These are phyloP conservation scores for Picea abies DNA, from an alignment of 83 land plant species.

Conservation along the genomic window DNA sequence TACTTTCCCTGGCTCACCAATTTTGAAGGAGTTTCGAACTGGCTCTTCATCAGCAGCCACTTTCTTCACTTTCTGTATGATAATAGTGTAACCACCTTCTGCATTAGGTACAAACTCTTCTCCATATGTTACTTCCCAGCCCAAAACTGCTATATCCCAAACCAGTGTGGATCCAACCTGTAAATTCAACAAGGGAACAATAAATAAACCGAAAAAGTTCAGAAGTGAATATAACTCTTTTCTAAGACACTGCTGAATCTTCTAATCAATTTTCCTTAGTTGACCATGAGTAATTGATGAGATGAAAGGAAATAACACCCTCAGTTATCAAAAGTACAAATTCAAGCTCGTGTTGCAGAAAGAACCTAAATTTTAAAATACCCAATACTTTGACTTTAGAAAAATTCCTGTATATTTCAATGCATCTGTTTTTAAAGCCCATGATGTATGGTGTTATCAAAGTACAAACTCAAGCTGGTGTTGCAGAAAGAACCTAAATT, in stretches of 20 bases:
- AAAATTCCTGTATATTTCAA: not conserved
- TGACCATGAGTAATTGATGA: not conserved
- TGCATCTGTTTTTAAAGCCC: not conserved
- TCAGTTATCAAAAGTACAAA: not conserved
- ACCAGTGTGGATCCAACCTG: slow-evolving; percentile 28
- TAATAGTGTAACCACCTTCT: slow-evolving; percentile 54
- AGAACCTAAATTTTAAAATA: not conserved
- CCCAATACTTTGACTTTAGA: not conserved
- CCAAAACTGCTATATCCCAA: slow-evolving; percentile 68
- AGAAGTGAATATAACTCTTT: not conserved
- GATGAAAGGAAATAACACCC: not conserved
- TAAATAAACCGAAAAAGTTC: not conserved
- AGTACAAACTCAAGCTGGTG: not conserved
- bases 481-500: too few relatives aligned
- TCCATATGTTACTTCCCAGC: slow-evolving; percentile 65
- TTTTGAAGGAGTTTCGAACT: slow-evolving; percentile 39
- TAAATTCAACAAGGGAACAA: slow-evolving; percentile 13
- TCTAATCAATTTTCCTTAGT: not conserved
- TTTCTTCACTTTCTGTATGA: slow-evolving; percentile 56
- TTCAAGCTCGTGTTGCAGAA: not conserved
- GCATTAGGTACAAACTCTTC: slow-evolving; percentile 67
- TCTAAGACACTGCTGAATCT: not conserved
- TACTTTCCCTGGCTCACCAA: slow-evolving; percentile 49
- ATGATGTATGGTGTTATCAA: not conserved
- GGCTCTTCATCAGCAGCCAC: slow-evolving; percentile 35